These are phyloP conservation scores for Coemansia erecta DNA, from an alignment of 192 early-diverging fungal species.

Conservation along the genomic window DNA sequence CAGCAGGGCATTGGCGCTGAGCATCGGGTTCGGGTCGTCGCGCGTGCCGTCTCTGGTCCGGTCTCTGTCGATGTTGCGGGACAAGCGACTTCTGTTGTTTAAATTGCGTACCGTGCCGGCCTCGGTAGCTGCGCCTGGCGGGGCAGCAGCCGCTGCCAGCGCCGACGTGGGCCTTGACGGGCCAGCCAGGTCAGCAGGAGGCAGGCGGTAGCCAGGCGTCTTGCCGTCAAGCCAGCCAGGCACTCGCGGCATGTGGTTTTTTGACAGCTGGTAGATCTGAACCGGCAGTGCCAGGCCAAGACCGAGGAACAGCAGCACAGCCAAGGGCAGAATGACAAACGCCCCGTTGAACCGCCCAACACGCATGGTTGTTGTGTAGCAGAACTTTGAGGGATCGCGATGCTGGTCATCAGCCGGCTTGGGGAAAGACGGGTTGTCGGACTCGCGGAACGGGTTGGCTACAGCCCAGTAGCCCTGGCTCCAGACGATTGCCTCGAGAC, in stretches of 20 bases:
- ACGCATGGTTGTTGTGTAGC: slow-evolving; percentile 54
- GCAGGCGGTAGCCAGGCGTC: slow-evolving; percentile 29
- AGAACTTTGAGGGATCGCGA: slow-evolving; percentile 35
- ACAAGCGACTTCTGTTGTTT: too few species aligned
- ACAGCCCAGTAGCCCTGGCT: slow-evolving; percentile 53
- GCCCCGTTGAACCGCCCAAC: slow-evolving; percentile 38
- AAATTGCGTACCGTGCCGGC: neutral
- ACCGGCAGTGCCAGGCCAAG: slow-evolving; percentile 37
- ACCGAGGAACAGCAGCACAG: slow-evolving; percentile 26
- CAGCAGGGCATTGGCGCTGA: slow-evolving; percentile 24
- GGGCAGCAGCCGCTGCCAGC: slow-evolving; percentile 6
- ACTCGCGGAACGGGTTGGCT: slow-evolving; percentile 44
- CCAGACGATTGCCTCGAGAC: slow-evolving; percentile 54
- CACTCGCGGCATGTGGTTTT: slow-evolving; percentile 34
- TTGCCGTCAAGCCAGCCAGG: slow-evolving; percentile 47
- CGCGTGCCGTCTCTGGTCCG: neutral
- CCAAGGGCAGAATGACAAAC: slow-evolving; percentile 45
- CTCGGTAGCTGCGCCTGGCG: neutral
- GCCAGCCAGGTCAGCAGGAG: slow-evolving; percentile 13
- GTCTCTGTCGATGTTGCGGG: neutral
- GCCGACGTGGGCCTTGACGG: neutral
- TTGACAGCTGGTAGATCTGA: slow-evolving; percentile 32
- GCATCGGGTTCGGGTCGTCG: slow-evolving; percentile 42
- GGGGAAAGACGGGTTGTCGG: slow-evolving; percentile 34
- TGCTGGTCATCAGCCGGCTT: slow-evolving; percentile 6